phyloP scores from a whole-genome alignment of 1,284 basidiomycete genomes.

The Cryptococcus depauperatus region DNA sequence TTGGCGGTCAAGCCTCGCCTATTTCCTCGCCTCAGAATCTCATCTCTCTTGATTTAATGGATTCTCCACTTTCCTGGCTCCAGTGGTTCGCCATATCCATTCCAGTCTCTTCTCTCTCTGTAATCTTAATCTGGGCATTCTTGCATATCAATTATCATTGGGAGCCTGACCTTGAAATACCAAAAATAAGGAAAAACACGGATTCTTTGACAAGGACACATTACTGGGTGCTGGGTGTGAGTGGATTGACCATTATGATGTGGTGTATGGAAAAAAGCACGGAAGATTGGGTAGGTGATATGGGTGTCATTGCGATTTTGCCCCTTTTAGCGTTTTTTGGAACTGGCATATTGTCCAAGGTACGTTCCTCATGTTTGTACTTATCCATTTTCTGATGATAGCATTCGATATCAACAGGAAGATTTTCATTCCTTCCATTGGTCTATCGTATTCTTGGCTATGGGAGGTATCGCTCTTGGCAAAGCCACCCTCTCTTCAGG shows the following conservation, averaged over 20 bases:
- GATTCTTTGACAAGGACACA: constrained; percentile 77
- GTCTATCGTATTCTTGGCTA: constrained; percentile 89
- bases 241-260: constrained; percentile 74
- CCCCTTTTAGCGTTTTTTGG: constrained; percentile 93
- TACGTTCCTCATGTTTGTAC: constrained; percentile 42
- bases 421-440: constrained; percentile 92
- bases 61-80: constrained; percentile 77
- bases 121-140: constrained; percentile 84
- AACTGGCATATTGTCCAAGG: constrained; percentile 89
- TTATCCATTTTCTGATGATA: not conserved
- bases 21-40: constrained; percentile 93
- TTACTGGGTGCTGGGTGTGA: constrained; percentile 82
- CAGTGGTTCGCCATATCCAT: constrained; percentile 92
- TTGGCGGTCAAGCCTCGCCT: constrained; percentile 93
- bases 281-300: constrained; percentile 76
- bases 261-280: constrained; percentile 88
- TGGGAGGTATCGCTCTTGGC: constrained; percentile 95
- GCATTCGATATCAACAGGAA: constrained; percentile 51
- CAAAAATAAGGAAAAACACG: constrained; percentile 67
- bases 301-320: constrained; percentile 94
- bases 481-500: constrained; percentile 90
- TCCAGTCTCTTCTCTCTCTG: constrained; percentile 77
- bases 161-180: constrained; percentile 74
- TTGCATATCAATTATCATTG: constrained; percentile 78
- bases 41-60: constrained; percentile 84